These are phyloP conservation scores for Oehlia diaphana DNA, from an alignment of 192 early-diverging fungal species.

Conservation along the genomic window DNA sequence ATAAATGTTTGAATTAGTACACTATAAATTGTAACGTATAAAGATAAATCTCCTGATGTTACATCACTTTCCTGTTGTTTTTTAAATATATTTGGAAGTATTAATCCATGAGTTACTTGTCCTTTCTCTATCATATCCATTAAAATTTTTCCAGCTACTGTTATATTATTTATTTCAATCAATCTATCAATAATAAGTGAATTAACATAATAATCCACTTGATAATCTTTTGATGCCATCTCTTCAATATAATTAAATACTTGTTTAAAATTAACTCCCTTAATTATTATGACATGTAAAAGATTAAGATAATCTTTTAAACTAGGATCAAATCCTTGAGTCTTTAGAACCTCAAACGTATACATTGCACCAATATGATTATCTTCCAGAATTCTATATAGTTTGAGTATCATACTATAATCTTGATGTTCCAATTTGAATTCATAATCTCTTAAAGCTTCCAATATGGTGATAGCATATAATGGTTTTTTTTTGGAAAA, in stretches of 20 bases:
- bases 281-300: not conserved
- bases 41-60: not conserved
- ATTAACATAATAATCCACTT: not conserved
- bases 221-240: not conserved
- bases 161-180: not conserved
- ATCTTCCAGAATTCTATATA: conserved; percentile 1
- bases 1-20: conserved; percentile 16
- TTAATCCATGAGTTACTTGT: not conserved
- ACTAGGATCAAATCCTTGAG: not conserved
- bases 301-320: conserved; percentile 4
- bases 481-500: not conserved
- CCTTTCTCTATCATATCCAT: not conserved
- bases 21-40: conserved; percentile 5
- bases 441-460: conserved; percentile 1
- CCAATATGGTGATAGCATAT: not conserved
- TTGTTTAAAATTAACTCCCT: not conserved
- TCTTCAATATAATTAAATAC: conserved; percentile 1
- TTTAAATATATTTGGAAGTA: conserved; percentile 2
- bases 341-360: not conserved
- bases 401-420: not conserved
- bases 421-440: not conserved
- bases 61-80: not conserved
- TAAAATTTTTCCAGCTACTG: not conserved
- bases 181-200: not conserved
- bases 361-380: not conserved